Evolutionary conservation across 1,139 yeast genomes (phyloP).

Genomic region (Hansenula lynferdii): DNA sequence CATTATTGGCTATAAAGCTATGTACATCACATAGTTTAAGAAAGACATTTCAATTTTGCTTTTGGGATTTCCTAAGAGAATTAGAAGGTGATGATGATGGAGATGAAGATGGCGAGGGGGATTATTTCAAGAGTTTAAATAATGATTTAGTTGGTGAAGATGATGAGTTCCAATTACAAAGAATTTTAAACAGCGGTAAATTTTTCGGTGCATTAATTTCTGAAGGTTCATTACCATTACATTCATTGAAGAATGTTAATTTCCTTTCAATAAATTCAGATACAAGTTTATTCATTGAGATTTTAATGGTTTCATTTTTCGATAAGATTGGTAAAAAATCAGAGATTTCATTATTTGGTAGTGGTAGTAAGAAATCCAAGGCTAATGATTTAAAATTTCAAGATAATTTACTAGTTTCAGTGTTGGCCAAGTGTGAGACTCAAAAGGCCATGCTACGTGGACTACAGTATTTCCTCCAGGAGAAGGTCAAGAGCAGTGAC

Average conservation of each 20-base stretch:
- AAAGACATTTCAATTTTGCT: conserved; percentile 80
- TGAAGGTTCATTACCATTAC: conserved; percentile 69
- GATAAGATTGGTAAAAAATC: conserved; percentile 64
- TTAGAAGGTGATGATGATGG: conserved; percentile 54
- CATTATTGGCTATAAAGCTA: conserved; percentile 72
- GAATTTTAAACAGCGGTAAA: conserved; percentile 69
- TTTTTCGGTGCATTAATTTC: conserved; percentile 73
- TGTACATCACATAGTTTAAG: conserved; percentile 67
- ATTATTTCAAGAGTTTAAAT: conserved; percentile 20
- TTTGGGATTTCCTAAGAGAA: conserved; percentile 86
- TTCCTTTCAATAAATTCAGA: conserved; percentile 70
- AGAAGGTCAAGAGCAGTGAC: conserved; percentile 45
- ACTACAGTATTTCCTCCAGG: conserved; percentile 60
- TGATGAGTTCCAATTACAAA: conserved; percentile 49
- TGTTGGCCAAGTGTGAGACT: conserved; percentile 58
- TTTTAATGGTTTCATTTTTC: conserved; percentile 63
- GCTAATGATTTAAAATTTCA: conserved; percentile 41
- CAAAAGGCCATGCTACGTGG: conserved; percentile 66
- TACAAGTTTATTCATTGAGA: conserved; percentile 65
- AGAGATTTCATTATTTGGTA: conserved; percentile 45
- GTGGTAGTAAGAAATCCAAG: conserved; percentile 32
- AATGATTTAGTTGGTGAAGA: conserved; percentile 30
- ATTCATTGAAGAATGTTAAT: conserved; percentile 67
- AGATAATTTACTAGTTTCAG: conserved; percentile 48
- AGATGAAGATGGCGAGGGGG: conserved; percentile 30